Conservation (phyloP, 768 basidiomycete genomes). For the Sporobolomyces pararoseus region DNA sequence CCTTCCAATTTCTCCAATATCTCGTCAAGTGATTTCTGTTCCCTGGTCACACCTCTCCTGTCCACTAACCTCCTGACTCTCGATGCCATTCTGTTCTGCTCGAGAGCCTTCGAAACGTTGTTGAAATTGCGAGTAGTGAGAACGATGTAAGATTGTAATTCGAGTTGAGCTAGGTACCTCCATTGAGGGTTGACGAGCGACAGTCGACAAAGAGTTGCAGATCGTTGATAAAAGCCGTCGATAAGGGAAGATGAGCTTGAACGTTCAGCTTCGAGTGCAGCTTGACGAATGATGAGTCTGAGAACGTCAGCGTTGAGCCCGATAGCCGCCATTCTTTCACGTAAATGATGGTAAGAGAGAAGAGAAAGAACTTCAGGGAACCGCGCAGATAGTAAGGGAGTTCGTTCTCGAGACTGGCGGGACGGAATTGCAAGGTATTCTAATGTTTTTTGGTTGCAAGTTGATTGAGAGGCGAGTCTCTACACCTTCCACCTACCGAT, state of each 20-base stretch:
- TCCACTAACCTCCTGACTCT: background rate
- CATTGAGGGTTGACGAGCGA: conserved; percentile 21
- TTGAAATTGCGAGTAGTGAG: background rate
- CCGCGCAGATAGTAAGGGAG: too few species aligned
- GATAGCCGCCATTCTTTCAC: background rate
- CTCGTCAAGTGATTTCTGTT: background rate
- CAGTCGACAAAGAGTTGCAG: background rate
- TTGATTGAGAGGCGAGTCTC: background rate
- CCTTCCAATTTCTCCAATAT: background rate
- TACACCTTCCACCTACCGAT: conserved; percentile 41
- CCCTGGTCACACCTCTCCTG: background rate
- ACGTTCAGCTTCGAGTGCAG: background rate
- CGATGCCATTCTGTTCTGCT: background rate
- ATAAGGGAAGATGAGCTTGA: background rate
- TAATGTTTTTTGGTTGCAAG: too few species aligned
- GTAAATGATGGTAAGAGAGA: background rate
- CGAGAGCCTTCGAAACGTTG: too few species aligned
- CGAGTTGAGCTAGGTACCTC: background rate
- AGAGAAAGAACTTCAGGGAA: background rate
- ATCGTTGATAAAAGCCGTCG: background rate
- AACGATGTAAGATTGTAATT: conserved; percentile 2
- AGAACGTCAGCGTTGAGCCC: conserved; percentile 16
- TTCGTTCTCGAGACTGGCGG: too few species aligned
- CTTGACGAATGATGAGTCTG: conserved; percentile 9
- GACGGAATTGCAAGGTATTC: too few species aligned